phyloP scores from a whole-genome alignment of 108 stramenopile species.

The Pseudonitzschia multiseries region DNA sequence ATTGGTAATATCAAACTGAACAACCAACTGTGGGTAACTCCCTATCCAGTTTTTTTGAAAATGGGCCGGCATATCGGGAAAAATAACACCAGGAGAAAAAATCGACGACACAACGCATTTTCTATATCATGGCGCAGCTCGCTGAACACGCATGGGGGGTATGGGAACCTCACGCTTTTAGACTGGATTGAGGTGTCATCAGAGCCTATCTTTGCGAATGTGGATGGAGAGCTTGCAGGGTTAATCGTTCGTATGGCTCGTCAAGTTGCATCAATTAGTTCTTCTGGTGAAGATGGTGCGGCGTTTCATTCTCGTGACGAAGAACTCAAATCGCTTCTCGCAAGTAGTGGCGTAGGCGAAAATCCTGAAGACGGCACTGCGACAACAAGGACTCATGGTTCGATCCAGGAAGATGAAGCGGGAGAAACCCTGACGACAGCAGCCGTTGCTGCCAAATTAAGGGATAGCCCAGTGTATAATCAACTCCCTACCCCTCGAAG shows the following conservation, averaged over 20 bases:
- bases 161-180: constrained; percentile 40
- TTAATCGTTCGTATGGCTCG: constrained; percentile 29
- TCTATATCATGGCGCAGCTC: constrained; percentile 29
- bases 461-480: constrained; percentile 13
- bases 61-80: constrained; percentile 32
- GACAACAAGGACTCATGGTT: constrained; percentile 1
- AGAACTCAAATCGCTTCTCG: constrained; percentile 33
- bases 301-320: constrained; percentile 24
- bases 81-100: constrained; percentile 8
- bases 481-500: constrained; percentile 18
- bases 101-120: constrained; percentile 41
- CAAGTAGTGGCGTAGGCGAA: constrained; percentile 13
- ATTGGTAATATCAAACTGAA: constrained; percentile 49
- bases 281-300: neutral
- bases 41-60: constrained; percentile 61
- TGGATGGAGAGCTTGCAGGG: constrained; percentile 44
- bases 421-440: constrained; percentile 35
- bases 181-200: constrained; percentile 40
- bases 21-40: constrained; percentile 71
- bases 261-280: constrained; percentile 24
- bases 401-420: constrained; percentile 7
- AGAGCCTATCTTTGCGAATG: constrained; percentile 43
- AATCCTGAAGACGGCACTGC: neutral
- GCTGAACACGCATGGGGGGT: constrained; percentile 21
- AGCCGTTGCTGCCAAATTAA: constrained; percentile 39